Base-by-base conservation (phyloP, 768 basidiomycete species). In the Glaciozyma antarctica region DNA sequence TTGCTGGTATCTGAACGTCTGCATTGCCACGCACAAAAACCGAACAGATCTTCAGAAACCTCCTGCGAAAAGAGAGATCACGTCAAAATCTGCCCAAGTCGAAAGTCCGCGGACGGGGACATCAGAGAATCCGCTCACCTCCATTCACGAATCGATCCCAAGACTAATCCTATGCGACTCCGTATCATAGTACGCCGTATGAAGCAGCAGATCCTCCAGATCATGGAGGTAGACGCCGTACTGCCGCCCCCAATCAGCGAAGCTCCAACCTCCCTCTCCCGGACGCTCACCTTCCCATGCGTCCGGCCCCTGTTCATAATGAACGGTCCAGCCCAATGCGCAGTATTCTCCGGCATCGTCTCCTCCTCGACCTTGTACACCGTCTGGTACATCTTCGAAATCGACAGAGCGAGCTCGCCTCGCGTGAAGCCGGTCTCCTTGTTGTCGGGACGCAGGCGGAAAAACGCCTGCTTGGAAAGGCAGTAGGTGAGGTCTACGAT, bases 311-410 rank as follows among this genome's bases (percentile, higher is more conserved):
- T 24, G 53, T 54, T 54, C 30, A 32, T 4, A 15, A 28, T 19
- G 28, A 54, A 12, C 28, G 30, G 8, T 15, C 28, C 17, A 32
- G 19, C 10, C 1, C 30, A 9, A 26, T 6, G 53, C 24, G 15
- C 26, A 5, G 6, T 15, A 8, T 1, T 4, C 53, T 30, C 53
- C 13, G 53, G 26, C 53, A 32, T 54, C 34, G 55, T 56, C 38
- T 56, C 55, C 21, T 41, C 22, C 38, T 56, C 55, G 55, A 41
- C 21, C 55, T 43, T 56, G 55, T 56, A 56, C 22, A 43, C n/a
- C 8, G 17, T 15, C 34, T 19, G 19, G n/a, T 56, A 56, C 55
- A 56, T 26, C 34, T 19, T 24, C 17, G 22, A 19, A 38, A 41
- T 24, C 22, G 21, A 19, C 17, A n/a, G 16, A 10, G 16, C 30